Evolutionary conservation across 2,329 filamentous ascomycete species (phyloP).

Genomic region (Calonectria crousiana): DNA sequence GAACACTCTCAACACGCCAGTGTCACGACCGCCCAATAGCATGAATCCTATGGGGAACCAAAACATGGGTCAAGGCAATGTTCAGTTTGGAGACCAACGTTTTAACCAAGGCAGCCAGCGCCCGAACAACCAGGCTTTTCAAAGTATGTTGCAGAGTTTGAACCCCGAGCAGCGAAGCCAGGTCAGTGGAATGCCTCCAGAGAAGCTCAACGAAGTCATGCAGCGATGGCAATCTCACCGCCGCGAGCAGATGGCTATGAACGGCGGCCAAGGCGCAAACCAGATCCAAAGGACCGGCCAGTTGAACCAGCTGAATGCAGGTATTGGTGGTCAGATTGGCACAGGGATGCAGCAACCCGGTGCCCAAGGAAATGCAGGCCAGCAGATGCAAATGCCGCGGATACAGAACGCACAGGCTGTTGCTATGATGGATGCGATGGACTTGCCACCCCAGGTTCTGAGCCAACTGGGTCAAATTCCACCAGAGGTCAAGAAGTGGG

Average conservation of each 20-base stretch:
- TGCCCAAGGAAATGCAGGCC: slow-evolving; percentile 41
- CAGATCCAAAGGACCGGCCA: slow-evolving; percentile 49
- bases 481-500: slow-evolving; percentile 62
- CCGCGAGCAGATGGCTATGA: slow-evolving; percentile 50
- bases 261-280: slow-evolving; percentile 45
- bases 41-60: slow-evolving; percentile 58
- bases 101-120: slow-evolving; percentile 67
- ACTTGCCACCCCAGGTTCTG: slow-evolving; percentile 55
- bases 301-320: slow-evolving; percentile 49
- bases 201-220: slow-evolving; percentile 66
- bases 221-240: slow-evolving; percentile 59
- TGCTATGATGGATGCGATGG: slow-evolving; percentile 61
- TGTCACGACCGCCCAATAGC: slow-evolving; percentile 57
- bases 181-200: slow-evolving; percentile 58
- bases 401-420: slow-evolving; percentile 51
- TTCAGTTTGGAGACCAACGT: slow-evolving; percentile 63
- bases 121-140: slow-evolving; percentile 56
- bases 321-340: slow-evolving; percentile 46
- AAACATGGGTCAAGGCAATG: slow-evolving; percentile 58
- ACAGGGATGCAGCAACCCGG: slow-evolving; percentile 48
- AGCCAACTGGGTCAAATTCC: slow-evolving; percentile 49
- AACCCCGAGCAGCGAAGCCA: slow-evolving; percentile 59
- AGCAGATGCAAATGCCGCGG: slow-evolving; percentile 45
- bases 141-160: slow-evolving; percentile 59
- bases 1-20: slow-evolving; percentile 68